Base-by-base conservation (phyloP, 78 protist genomes). In the Dictyostelium brefeldianum region DNA sequence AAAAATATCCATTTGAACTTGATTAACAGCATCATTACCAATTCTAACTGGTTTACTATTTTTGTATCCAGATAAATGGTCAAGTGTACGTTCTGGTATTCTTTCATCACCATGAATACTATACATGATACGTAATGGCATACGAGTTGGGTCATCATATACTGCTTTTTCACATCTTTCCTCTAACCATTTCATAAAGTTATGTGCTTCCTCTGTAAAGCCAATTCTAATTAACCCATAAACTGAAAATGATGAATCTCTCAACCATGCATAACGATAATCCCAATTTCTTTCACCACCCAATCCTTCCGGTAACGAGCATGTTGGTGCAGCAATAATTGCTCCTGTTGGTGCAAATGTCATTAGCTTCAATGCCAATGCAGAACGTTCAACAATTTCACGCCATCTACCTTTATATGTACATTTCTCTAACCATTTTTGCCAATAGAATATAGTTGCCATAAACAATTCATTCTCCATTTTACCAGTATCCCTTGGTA, bases 251-350 rank as follows among this genome's bases (percentile, higher is more conserved):
- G 90, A 80, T 9, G 90, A 80, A 74, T 91, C 95, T 20, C 95
- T 17, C 1, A 91, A 73, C 95, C 95, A 91, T 10, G 90, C 77
- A 78, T 79, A 91, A 7, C 95, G 56, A 29, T 91, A 91, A 29
- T 91, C 95, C 95, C 95, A 91, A 47, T 91, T 91, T 51, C 95
- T 59, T 5, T 43, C 84, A 56, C 95, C 95, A 10, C 95, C 95
- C 14, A 91, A 15, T 14, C 80, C 89, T 70, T 91, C 95, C 0
- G 95, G 95, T 1, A 91, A 14, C 0, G 92, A 82, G 4, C 90
- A 80, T 11, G 95, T 91, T 50, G 95, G 92, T 1, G 95, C 25
- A 0, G 95, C 95, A 12, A 91, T 43, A 22, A 91, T 91, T 5
- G 90, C 90, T 47, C 95, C 95, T 0, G 95, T 91, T 31, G 95